Base-by-base conservation (phyloP, 257 asterid genomes). In the Ophiorrhiza pumila region DNA sequence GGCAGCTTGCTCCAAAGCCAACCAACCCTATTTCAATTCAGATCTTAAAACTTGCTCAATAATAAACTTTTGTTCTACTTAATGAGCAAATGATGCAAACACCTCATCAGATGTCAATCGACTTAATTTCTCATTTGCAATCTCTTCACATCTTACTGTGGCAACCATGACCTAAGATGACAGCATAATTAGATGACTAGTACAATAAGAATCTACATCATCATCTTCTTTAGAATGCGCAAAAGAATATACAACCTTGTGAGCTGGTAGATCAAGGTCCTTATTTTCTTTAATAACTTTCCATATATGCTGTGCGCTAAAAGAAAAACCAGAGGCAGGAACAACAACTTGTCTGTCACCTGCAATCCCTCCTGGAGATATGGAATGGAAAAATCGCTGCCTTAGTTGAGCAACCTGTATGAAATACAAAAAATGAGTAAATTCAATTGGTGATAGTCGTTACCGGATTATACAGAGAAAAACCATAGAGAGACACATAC, bases 111-210 rank as follows among this genome's bases (percentile, higher is more conserved):
- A 69, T 52, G 60, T 34, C 41, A 69, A 32, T 52, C 15, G 73
- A 68, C 87, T 83, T 61, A 81, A 89, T 77, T 86, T 93, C 64
- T 91, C 97, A 77, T 87, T 80, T 29, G 92, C 93, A 77, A 91
- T 91, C 84, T 93, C 98, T 78, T 93, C 98, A 75, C 98, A 93
- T 10, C 97, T 93, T 66, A 93, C 98, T 39, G 97, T 93, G 29
- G 98, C 98, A 74, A 91, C 98, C 97, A 93, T 93, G 76, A 93
- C 97, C 96, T 93, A 79, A 65, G 68, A 64, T 53, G 60, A 55
- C 11, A 69, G 50, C 29, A 34, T 12, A 52, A 52, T 34, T 32
- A 50, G 63, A 68, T 49, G 17, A 13, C 55, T 68, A 29, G 8
- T 25, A 80, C 71, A 46, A 60, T 31, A 14, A 34, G 57, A 47